Evolutionary conservation across 1,284 basidiomycete genomes (phyloP).

Genomic region (Cutaneotrichosporon sp.): DNA sequence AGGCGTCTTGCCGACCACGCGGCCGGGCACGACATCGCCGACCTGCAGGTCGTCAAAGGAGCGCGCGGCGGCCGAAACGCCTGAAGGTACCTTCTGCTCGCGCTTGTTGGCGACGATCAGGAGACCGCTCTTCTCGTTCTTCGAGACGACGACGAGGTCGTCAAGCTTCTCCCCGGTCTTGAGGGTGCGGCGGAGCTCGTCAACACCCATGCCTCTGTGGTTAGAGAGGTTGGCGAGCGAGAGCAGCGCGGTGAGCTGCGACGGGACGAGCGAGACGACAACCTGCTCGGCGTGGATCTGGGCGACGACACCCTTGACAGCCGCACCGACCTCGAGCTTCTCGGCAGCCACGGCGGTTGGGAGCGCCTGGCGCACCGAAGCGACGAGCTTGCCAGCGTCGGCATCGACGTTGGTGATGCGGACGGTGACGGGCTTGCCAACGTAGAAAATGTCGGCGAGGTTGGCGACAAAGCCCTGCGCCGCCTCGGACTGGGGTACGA

Average conservation of each 20-base stretch:
- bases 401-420: constrained; percentile 72
- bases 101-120: constrained; percentile 74
- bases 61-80: constrained; percentile 57
- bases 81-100: constrained; percentile 53
- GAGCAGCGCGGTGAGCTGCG: constrained; percentile 73
- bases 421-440: constrained; percentile 84
- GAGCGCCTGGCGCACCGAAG: constrained; percentile 81
- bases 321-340: constrained; percentile 71
- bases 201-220: constrained; percentile 64
- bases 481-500: constrained; percentile 76
- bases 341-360: constrained; percentile 63
- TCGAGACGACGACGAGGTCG: constrained; percentile 83
- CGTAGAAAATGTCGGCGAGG: constrained; percentile 67
- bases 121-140: constrained; percentile 80
- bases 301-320: constrained; percentile 66
- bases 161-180: constrained; percentile 71
- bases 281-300: constrained; percentile 84
- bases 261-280: constrained; percentile 69
- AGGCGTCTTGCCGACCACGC: constrained; percentile 66
- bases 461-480: constrained; percentile 67
- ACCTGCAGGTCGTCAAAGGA: constrained; percentile 65
- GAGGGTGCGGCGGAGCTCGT: constrained; percentile 68
- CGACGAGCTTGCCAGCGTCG: constrained; percentile 68
- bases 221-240: constrained; percentile 87
- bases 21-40: constrained; percentile 73